Percentiles rank a stretch among this genome's conserved stretches.
These are phyloP conservation scores for Aspergillus japonicus DNA, from an alignment of 2,329 filamentous ascomycete genomes.

Conservation along the genomic window DNA sequence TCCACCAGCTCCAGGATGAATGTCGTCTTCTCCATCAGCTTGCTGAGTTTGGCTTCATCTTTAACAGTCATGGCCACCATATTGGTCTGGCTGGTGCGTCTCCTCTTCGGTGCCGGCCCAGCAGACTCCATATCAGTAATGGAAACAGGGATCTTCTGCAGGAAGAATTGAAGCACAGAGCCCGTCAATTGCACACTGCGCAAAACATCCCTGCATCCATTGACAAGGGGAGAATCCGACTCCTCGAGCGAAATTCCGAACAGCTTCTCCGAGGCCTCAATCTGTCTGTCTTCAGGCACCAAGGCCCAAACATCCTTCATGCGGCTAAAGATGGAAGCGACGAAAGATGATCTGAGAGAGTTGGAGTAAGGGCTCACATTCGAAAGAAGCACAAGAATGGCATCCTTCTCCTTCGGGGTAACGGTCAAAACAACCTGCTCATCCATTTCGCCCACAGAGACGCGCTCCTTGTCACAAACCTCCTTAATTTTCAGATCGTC, in stretches of 20 bases:
- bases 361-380: slow-evolving; percentile 49
- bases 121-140: slow-evolving; percentile 67
- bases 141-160: slow-evolving; percentile 72
- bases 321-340: slow-evolving; percentile 65
- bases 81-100: slow-evolving; percentile 73
- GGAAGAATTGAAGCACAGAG: slow-evolving; percentile 67
- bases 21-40: slow-evolving; percentile 72
- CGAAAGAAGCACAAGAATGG: slow-evolving; percentile 54
- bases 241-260: slow-evolving; percentile 42
- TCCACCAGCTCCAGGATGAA: slow-evolving; percentile 88
- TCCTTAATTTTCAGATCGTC: slow-evolving; percentile 51
- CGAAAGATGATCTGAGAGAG: slow-evolving; percentile 54
- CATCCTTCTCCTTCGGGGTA: slow-evolving; percentile 57
- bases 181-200: slow-evolving; percentile 72
- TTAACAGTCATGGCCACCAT: slow-evolving; percentile 61
- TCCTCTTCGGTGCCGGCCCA: slow-evolving; percentile 72
- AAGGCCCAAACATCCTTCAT: slow-evolving; percentile 69
- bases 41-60: slow-evolving; percentile 64
- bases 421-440: slow-evolving; percentile 54
- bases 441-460: slow-evolving; percentile 52
- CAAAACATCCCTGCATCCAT: slow-evolving; percentile 62
- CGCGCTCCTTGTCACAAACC: slow-evolving; percentile 50
- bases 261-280: slow-evolving; percentile 37
- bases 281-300: slow-evolving; percentile 38
- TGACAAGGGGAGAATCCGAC: slow-evolving; percentile 27